Evolutionary conservation across 106 monocot species (phyloP).

Genomic region (Dendrobium catenatum): DNA sequence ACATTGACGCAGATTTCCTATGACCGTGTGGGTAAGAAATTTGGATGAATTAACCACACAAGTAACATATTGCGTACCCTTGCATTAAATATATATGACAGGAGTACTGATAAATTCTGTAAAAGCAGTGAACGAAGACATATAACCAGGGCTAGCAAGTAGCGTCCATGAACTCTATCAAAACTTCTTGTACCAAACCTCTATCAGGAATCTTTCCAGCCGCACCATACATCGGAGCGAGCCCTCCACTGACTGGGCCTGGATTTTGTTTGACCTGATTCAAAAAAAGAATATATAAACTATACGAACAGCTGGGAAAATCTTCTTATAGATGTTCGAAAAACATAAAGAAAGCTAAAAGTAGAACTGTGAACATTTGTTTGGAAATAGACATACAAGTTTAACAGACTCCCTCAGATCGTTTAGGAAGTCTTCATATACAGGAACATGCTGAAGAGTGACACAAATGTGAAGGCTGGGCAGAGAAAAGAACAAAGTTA

Average conservation of each 20-base stretch:
- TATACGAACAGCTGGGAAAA: neutral
- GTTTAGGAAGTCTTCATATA: constrained; percentile 58
- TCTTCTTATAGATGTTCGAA: neutral
- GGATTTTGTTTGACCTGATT: constrained; percentile 80
- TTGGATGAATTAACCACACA: neutral
- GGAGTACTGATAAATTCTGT: neutral
- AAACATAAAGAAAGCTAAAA: neutral
- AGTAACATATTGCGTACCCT: neutral
- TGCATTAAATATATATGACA: neutral
- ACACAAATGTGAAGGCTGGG: constrained; percentile 91
- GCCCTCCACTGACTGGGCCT: constrained; percentile 74
- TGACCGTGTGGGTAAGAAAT: neutral
- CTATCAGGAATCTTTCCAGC: constrained; percentile 97
- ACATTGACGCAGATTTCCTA: neutral
- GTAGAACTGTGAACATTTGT: neutral
- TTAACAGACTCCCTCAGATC: constrained; percentile 63
- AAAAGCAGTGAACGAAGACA: neutral
- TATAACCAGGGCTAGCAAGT: constrained; percentile 31
- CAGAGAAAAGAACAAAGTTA: neutral
- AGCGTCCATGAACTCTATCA: constrained; percentile 88
- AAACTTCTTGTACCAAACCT: constrained; percentile 64
- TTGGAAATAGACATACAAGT: constrained; percentile 39
- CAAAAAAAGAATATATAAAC: neutral
- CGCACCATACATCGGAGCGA: constrained; percentile 90
- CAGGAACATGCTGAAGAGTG: constrained; percentile 81